Percentiles rank a stretch among this genome's conserved stretches.
Evolutionary conservation across 2,329 filamentous ascomycete species (phyloP).

Genomic region (Nothopassalora personata): DNA sequence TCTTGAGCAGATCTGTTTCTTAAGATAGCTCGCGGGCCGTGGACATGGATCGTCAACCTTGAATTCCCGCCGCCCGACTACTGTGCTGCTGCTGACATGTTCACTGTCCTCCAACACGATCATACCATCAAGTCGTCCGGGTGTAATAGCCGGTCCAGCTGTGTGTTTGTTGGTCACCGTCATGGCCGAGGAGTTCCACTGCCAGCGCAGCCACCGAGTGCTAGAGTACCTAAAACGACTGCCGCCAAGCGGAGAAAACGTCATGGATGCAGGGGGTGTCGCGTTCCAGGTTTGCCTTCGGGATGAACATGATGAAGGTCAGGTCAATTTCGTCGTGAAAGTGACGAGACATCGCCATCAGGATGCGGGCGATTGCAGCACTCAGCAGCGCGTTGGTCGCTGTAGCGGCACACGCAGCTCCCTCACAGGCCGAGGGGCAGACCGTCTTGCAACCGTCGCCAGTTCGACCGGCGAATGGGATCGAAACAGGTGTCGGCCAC

Average conservation of each 20-base stretch:
- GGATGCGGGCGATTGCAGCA: neutral
- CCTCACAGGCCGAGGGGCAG: conserved; percentile 7
- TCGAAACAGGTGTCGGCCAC: conserved; percentile 45
- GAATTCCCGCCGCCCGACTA: no score
- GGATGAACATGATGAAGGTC: neutral
- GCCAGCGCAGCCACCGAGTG: neutral
- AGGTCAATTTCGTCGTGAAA: neutral
- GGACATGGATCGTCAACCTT: no score
- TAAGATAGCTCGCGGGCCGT: no score
- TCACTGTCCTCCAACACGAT: neutral
- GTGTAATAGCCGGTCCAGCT: neutral
- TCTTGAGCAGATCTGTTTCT: no score
- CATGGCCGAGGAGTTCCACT: neutral
- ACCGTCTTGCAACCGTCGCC: conserved; percentile 6
- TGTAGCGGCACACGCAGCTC: conserved; percentile 4
- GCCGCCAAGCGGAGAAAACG: neutral
- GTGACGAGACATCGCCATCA: neutral
- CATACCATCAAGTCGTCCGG: neutral
- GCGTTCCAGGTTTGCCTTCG: neutral
- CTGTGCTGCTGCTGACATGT: neutral
- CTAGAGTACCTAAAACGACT: neutral
- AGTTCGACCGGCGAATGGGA: conserved; percentile 11
- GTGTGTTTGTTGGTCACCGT: neutral
- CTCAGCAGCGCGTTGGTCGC: conserved; percentile 3
- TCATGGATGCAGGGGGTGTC: neutral